Conservation (phyloP, 2,329 filamentous ascomycete species). For the Arthroderma sp. region DNA sequence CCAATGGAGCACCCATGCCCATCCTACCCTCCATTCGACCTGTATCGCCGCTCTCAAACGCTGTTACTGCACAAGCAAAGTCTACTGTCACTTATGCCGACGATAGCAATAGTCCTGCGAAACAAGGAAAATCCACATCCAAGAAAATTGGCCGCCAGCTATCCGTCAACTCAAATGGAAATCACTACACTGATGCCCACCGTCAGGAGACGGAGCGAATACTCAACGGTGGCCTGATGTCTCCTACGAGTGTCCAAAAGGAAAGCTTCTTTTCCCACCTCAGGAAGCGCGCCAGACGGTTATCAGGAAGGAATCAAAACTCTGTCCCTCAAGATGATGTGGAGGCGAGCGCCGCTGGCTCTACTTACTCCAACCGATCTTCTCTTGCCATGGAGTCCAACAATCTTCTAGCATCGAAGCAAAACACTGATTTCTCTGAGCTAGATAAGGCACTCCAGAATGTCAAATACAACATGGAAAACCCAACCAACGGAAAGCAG, state of each 20-base stretch:
- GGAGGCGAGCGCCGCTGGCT: slow-evolving; percentile 84
- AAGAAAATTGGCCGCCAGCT: slow-evolving; percentile 95
- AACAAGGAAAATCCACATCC: slow-evolving; percentile 18
- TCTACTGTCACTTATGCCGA: slow-evolving; percentile 39
- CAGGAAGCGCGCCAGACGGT: slow-evolving; percentile 77
- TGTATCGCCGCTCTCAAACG: slow-evolving; percentile 90
- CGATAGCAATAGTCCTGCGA: background rate
- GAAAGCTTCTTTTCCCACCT: slow-evolving; percentile 98
- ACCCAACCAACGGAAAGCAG: slow-evolving; percentile 18
- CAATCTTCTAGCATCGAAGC: slow-evolving; percentile 34
- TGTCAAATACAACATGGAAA: slow-evolving; percentile 46
- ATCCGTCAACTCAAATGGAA: slow-evolving; percentile 80
- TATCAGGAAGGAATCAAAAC: slow-evolving; percentile 81
- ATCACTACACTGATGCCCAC: slow-evolving; percentile 82
- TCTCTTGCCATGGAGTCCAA: slow-evolving; percentile 62
- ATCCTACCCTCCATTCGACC: slow-evolving; percentile 90
- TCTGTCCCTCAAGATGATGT: slow-evolving; percentile 75
- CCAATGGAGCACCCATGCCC: slow-evolving; percentile 81
- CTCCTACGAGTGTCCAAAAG: slow-evolving; percentile 57
- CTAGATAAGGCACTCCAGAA: slow-evolving; percentile 49
- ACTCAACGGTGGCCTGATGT: slow-evolving; percentile 68
- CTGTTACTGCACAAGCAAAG: slow-evolving; percentile 62
- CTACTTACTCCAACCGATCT: slow-evolving; percentile 76
- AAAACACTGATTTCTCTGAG: slow-evolving; percentile 43
- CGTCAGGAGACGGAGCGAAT: slow-evolving; percentile 83